Base-by-base conservation (phyloP, 1,139 yeast species). In the Candida pseudoviswanathii region DNA sequence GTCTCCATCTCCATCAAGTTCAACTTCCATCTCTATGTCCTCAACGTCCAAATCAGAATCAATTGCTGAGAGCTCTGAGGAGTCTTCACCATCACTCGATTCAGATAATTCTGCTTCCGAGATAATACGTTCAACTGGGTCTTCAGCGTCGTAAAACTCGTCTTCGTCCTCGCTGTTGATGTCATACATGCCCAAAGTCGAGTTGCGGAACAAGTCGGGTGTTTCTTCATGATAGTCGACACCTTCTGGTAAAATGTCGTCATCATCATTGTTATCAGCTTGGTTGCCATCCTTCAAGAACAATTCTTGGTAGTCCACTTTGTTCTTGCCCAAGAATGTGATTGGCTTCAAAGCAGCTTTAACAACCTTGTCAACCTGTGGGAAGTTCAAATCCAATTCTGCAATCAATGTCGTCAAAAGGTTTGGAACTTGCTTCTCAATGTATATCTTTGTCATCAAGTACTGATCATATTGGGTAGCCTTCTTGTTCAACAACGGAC, bases 101-200 rank as follows among this genome's bases (percentile, higher is more conserved):
- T 37, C 52, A 21, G 46, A 53, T 9, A 63, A 59, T 10, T 69
- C 77, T 39, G 66, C 75, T 4, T 65, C 76, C 2, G 75, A 69
- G 61, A 70, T 61, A 10, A 46, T 26, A 1, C 63, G 76, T 41
- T 72, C 78, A 42, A 70, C 55, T 3, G 68, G 68, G n/a, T 64
- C 72, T 27, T 54, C 59, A 5, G 50, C 55, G 27, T 54, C 55
- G 41, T 52, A 52, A 40, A 62, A 62, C 26, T 61, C 70, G 31
- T 65, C 68, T 9, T 67, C 74, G 5, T 62, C 76, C 43, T 86
- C 92, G 47, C 86, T 84, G 54, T 85, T 90, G 38, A 83, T 78
- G 47, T 88, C 96, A 63, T 88, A 92, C 96, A 92, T 91, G 2
- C 97, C 97, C 46, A 92, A 75, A 0, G 97, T 89, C 0, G 97